Evolutionary conservation across 2,329 filamentous ascomycete genomes (phyloP).

Genomic region (Plenodomus lindquistii): DNA sequence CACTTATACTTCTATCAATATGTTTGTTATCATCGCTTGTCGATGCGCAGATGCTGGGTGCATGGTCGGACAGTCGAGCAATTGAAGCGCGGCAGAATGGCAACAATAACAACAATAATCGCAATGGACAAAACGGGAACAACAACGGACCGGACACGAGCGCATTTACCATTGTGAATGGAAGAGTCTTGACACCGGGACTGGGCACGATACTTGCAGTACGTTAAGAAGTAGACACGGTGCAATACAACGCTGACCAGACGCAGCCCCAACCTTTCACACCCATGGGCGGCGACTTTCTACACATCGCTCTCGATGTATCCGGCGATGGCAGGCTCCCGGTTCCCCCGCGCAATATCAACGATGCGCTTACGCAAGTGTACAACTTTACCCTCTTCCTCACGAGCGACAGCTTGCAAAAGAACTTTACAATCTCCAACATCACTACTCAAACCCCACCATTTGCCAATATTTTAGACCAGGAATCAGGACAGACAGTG

Average conservation of each 20-base stretch:
- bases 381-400: slow-evolving; percentile 70
- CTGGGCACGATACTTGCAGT: slow-evolving; percentile 66
- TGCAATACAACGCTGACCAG: slow-evolving; percentile 7
- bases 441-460: slow-evolving; percentile 58
- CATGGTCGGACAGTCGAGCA: slow-evolving; percentile 13
- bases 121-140: slow-evolving; percentile 10
- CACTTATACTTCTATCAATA: slow-evolving; percentile 16
- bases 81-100: slow-evolving; percentile 23
- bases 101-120: slow-evolving; percentile 16
- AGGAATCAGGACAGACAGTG: slow-evolving; percentile 69
- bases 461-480: slow-evolving; percentile 64
- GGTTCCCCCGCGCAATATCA: slow-evolving; percentile 57
- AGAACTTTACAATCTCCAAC: slow-evolving; percentile 71
- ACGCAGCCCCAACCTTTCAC: slow-evolving; percentile 43
- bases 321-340: slow-evolving; percentile 66
- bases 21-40: slow-evolving; percentile 23
- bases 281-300: slow-evolving; percentile 47
- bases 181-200: slow-evolving; percentile 71
- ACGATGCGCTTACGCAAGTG: slow-evolving; percentile 61
- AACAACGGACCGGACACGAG: slow-evolving; percentile 26
- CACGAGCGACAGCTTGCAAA: slow-evolving; percentile 63
- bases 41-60: slow-evolving; percentile 35
- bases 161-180: slow-evolving; percentile 62
- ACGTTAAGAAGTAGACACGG: slow-evolving; percentile 6
- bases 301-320: slow-evolving; percentile 70